A percentile compares a stretch with the other conserved stretches of the same genome.
These are phyloP conservation scores for Aspergillus awamori DNA, from an alignment of 2,329 filamentous ascomycete genomes.

Conservation along the genomic window DNA sequence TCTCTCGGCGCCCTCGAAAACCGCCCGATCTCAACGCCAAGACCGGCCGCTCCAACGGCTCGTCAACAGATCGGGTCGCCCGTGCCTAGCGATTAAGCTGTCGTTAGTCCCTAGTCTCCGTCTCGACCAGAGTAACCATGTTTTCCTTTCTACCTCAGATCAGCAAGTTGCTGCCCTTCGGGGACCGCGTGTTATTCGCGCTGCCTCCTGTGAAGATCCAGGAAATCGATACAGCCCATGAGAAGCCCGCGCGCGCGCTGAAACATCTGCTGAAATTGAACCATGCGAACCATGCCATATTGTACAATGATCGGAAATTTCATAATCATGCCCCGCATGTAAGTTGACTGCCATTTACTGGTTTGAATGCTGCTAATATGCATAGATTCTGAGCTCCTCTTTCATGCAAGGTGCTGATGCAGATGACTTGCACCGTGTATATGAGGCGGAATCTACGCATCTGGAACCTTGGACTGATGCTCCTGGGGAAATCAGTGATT, in stretches of 20 bases:
- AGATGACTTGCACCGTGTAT: conserved; percentile 75
- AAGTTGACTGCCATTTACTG: conserved; percentile 25
- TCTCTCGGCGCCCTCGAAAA: background rate
- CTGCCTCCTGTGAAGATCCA: conserved; percentile 73
- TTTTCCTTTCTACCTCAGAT: conserved; percentile 29
- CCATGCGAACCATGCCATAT: conserved; percentile 83
- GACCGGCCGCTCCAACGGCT: background rate
- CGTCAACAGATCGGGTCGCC: background rate
- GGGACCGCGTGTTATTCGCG: conserved; percentile 36
- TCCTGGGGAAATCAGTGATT: conserved; percentile 76
- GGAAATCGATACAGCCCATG: conserved; percentile 76
- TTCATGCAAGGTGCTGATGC: conserved; percentile 79
- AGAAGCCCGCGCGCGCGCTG: conserved; percentile 78
- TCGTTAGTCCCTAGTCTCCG: background rate
- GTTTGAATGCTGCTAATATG: conserved; percentile 15
- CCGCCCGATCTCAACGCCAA: conserved; percentile 8
- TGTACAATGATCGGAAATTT: conserved; percentile 73
- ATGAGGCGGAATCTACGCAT: conserved; percentile 71
- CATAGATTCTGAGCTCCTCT: conserved; percentile 73
- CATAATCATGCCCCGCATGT: conserved; percentile 84
- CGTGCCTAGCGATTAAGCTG: background rate
- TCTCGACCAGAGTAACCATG: conserved; percentile 13
- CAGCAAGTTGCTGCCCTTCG: conserved; percentile 28
- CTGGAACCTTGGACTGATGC: conserved; percentile 82
- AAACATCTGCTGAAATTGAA: conserved; percentile 92